A percentile compares a stretch with the other conserved stretches of the same genome.
These are phyloP conservation scores for Myxozyma neglecta DNA, from an alignment of 805 yeast species.

Conservation along the genomic window DNA sequence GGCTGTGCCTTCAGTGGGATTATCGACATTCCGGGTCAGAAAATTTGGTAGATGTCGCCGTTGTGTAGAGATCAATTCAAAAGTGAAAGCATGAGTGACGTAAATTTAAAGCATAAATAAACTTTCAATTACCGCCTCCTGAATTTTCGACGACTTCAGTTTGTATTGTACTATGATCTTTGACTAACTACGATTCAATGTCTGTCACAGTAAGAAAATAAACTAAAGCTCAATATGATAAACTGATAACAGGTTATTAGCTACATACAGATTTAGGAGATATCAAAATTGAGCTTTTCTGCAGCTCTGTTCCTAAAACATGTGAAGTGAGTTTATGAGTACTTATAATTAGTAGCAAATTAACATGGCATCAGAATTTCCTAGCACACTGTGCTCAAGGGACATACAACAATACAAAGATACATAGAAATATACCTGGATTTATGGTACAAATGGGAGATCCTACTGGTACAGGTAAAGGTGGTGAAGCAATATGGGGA, in stretches of 20 bases:
- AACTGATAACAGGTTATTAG: constrained; percentile 25
- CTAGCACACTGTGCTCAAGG: constrained; percentile 50
- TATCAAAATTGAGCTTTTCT: constrained; percentile 44
- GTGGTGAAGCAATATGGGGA: constrained; percentile 39
- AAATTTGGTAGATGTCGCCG: background rate
- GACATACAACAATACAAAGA: constrained; percentile 40
- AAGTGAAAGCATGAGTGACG: background rate
- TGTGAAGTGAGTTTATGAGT: constrained; percentile 44
- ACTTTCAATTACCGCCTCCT: background rate
- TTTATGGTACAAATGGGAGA: constrained; percentile 55
- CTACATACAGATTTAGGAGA: constrained; percentile 46
- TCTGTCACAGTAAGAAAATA: constrained; percentile 30
- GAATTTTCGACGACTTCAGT: background rate
- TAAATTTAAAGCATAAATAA: background rate
- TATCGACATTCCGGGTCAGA: background rate
- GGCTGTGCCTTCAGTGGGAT: constrained; percentile 23
- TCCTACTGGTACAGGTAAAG: constrained; percentile 39
- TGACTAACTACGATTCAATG: constrained; percentile 4
- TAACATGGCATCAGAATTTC: constrained; percentile 41
- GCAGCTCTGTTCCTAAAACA: constrained; percentile 44
- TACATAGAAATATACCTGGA: constrained; percentile 45
- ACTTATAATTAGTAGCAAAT: too few species aligned
- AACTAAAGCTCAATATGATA: too few species aligned
- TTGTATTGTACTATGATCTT: background rate
- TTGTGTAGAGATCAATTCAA: too few species aligned